Evolutionary conservation across 1,139 yeast species (phyloP).

Genomic region (Pichia sp.): DNA sequence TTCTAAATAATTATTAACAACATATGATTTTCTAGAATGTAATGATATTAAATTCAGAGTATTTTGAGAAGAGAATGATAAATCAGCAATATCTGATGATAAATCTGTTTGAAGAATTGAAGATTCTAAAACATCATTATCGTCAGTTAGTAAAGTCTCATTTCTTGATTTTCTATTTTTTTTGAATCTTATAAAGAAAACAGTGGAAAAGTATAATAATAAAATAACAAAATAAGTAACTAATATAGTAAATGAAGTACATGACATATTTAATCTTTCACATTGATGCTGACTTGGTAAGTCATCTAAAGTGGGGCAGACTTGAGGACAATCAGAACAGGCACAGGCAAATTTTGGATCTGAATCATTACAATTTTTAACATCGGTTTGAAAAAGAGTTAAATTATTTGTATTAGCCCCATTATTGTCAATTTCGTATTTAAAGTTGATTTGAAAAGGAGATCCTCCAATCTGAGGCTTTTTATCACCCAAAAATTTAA

Average conservation of each 20-base stretch:
- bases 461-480: constrained; percentile 92
- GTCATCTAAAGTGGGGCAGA: constrained; percentile 68
- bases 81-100: constrained; percentile 19
- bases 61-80: constrained; percentile 15
- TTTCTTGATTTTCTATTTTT: constrained; percentile 3
- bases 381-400: constrained; percentile 32
- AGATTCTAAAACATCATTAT: constrained; percentile 17
- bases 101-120: not conserved
- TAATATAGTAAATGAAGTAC: constrained; percentile 62
- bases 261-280: constrained; percentile 58
- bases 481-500: constrained; percentile 88
- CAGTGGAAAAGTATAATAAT: constrained; percentile 36
- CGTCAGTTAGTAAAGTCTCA: constrained; percentile 12
- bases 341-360: constrained; percentile 64
- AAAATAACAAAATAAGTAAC: constrained; percentile 38
- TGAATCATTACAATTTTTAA: constrained; percentile 55
- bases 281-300: constrained; percentile 37
- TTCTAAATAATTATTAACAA: constrained; percentile 41
- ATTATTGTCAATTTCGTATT: constrained; percentile 32
- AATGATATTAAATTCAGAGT: constrained; percentile 7
- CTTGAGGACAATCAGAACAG: constrained; percentile 78
- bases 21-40: constrained; percentile 32
- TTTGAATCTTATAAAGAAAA: constrained; percentile 32
- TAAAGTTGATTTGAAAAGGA: constrained; percentile 85
- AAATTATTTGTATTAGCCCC: constrained; percentile 19